Base-by-base conservation (phyloP, 192 early-diverging fungal species). In the Haplosporangium gracile region DNA sequence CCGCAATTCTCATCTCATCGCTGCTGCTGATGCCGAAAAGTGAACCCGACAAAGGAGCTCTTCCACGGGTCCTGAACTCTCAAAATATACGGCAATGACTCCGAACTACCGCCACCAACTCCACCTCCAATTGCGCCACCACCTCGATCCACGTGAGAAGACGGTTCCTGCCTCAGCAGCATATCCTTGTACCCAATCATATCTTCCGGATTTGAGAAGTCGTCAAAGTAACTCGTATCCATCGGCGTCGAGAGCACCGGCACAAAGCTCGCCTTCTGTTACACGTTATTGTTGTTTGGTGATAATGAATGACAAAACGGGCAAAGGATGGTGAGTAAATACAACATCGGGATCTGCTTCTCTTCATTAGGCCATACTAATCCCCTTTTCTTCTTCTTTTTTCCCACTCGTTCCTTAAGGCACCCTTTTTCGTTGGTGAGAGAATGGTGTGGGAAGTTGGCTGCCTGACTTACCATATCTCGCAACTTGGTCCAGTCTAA, bases 181-280 rank as follows among this genome's bases (percentile, higher is more conserved):
- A 93, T 91, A 65, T 92, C 93, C 78, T 89, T 87, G 82, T 93
- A 92, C 26, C 91, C 88, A 60, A 90, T 88, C 93, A 92, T 92
- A 78, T 92, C 93, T 29, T 91, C 90, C 65, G 92, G 93, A 72
- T 93, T 92, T 26, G 90, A 91, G 78, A 93, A 93, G 83, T 93
- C 93, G 77, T 96, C 96, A 91, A 96, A 97, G 89, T 97, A 97
- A 43, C 94, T 93, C 71, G 95, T 96, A 87, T 97, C 96, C 40
- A 93, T 93, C 45, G 91, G 90, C n/a, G 94, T 92, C 69, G 89
- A 88, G 34, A 95, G 91, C 79, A 91, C 91, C 2, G 96, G 96
- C 24, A 96, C 91, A 79, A 97, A 97, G 11, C 60, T 65, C n/a
- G 60, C 60, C 13, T 65, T 89, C 80, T 78, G 79, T 11, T 39